Evolutionary conservation across 2,329 filamentous ascomycete species (phyloP), one percentile per base, ranked within the genome.

Genomic region (Trichoderma polysporum): DNA sequence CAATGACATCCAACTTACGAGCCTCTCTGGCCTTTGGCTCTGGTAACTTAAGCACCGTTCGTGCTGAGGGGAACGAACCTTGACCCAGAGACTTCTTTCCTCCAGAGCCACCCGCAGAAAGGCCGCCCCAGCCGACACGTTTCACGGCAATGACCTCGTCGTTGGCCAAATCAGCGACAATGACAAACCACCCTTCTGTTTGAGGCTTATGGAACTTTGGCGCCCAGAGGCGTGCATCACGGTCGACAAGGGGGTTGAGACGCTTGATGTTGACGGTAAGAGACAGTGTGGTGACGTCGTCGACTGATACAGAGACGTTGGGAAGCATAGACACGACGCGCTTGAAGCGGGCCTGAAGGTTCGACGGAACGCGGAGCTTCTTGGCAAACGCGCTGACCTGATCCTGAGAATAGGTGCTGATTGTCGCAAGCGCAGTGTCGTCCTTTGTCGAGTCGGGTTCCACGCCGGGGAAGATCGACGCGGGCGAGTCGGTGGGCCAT

Each of bases 171-270:
- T 91, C 88, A 7, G 88, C 90, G 0, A 97, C 85, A 25, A 98
- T 76, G 15, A 95, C 87, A 77, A 99, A 98, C 86, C 90, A 98
- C 0, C 94, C 94, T 75, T 99, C 95, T 0, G 89, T 95, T 78
- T 99, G 95, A 17, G 93, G 89, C 79, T 99, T 99, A 1, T 94
- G 94, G 79, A 97, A 98, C 25, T 87, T 86, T 2, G 96, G 94
- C 0, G 95, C 93, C 73, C 90, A 97, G 75, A 97, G 91, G 68
- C 90, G 87, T 57, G 87, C 89, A 1, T 93, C 91, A 9, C 84
- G 81, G 74, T 90, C 86, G 13, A 82, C 81, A 4, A 90, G 78
- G 1, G 85, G 76, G 77, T 97, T 97, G 58, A 86, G 80, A 0
- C 94, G 88, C 49, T 82, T 83, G 15, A 97, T 76, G 2, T 80